Base-by-base conservation (phyloP, 2,329 filamentous ascomycete genomes). In the Amesomyces nigricolor region DNA sequence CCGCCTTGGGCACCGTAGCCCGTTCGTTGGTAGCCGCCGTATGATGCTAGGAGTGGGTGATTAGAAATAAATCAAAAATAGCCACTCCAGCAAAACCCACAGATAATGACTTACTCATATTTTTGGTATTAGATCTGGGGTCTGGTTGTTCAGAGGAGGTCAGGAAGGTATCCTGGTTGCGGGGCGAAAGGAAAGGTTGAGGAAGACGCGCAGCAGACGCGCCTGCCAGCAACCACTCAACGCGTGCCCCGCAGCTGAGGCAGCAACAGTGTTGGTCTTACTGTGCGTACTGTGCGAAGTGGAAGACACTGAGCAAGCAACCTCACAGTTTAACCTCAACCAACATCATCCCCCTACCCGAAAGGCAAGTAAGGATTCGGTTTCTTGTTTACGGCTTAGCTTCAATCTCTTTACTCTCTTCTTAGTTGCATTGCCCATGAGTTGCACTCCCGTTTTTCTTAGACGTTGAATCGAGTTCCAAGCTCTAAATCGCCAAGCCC, bases 1-100 rank as follows among this genome's bases (percentile, higher is more conserved):
- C 76, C 81, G 61, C 79, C 80, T 63, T 78, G 74, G 57, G 72
- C 77, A 62, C 79, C 79, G 65, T 79, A 81, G 57, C 71, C 66
- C n/a, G 73, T 69, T 66, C 72, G 74, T 62, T 70, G 62, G 68
- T 75, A 80, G 62, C 74, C 73, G 58, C 71, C 73, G 72, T 80
- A 81, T 61, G 77, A 75, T 72, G 74, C 72, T 78, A 57, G 32
- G 14, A 16, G 13, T 40, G 5, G 14, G 52, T 57, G 44, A 35
- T 16, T 10, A 5, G 11, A 22, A 45, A 26, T 8, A 22, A 19
- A 8, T 13, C 11, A 1, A 13, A 42, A 16, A 47, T 11, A n/a
- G n/a, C n/a, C n/a, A n/a, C n/a, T n/a, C n/a, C n/a, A n/a, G n/a
- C n/a, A n/a, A n/a, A n/a, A n/a, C n/a, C n/a, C n/a, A n/a, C n/a